phyloP scores from a whole-genome alignment of 495 filamentous ascomycete genomes.

The Lindgomyces ingoldianus region DNA sequence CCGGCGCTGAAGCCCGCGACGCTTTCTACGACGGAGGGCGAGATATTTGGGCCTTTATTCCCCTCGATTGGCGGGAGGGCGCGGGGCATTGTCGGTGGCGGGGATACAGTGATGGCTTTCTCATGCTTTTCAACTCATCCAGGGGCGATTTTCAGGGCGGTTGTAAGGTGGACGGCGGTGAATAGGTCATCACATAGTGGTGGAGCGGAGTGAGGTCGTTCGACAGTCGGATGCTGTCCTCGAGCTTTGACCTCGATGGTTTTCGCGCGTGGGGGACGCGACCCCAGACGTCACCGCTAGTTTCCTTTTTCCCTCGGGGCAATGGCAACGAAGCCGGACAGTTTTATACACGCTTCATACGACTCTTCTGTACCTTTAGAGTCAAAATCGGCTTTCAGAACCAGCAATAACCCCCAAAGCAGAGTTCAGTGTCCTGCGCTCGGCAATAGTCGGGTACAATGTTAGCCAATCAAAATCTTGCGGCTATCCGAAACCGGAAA shows the following conservation, averaged over 20 bases:
- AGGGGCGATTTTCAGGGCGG: too few relatives aligned
- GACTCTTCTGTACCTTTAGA: too few relatives aligned
- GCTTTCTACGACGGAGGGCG: conserved; percentile 81
- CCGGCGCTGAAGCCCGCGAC: conserved; percentile 90
- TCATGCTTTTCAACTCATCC: too few relatives aligned
- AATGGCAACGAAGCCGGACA: too few relatives aligned
- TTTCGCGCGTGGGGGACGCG: conserved; percentile 8
- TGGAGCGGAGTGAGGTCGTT: neutral
- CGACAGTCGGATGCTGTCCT: conserved; percentile 1
- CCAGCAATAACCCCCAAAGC: too few relatives aligned
- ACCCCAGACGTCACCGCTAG: neutral
- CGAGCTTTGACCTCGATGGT: conserved; percentile 1
- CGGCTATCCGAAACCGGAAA: neutral
- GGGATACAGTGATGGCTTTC: neutral
- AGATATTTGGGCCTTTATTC: conserved; percentile 18
- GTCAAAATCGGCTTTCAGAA: too few relatives aligned
- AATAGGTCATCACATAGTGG: too few relatives aligned
- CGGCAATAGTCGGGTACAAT: too few relatives aligned
- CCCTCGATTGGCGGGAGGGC: conserved; percentile 46
- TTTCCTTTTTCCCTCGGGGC: too few relatives aligned
- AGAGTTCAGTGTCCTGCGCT: too few relatives aligned
- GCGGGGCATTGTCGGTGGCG: conserved; percentile 42
- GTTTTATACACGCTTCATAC: too few relatives aligned
- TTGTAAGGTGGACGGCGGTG: too few relatives aligned
- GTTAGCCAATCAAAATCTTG: neutral